Evolutionary conservation across 345 rosid species (phyloP), one percentile per base, ranked within the genome.

Genomic region (Euphorbia pulcherrima): DNA sequence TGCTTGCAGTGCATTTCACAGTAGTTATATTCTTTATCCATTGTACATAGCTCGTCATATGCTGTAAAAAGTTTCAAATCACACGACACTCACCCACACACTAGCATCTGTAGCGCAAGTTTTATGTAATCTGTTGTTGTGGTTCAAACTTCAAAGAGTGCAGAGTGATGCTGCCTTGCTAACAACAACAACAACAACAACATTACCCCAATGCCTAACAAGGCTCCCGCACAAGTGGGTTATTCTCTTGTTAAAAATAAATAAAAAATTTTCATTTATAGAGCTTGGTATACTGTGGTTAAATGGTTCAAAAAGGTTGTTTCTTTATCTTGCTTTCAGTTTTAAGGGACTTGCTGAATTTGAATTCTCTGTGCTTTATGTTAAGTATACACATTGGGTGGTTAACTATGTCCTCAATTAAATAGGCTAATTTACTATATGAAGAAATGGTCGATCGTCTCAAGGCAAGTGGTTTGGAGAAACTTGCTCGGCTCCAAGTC

Each of bases 371-470:
- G 13, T 55, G 29, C 46, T 30, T 63, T 14, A 12, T 62, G 16
- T 12, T n/a, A 14, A 35, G 21, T 37, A 8, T 75, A 39, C 60
- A 13, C 58, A 7, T 67, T n/a, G n/a, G n/a, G 35, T 64, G 72
- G 58, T 68, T 60, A 67, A 41, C 28, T 10, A 3, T 52, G 29
- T 68, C 53, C 60, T 51, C 58, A 2, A 56, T 53, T 30, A 20
- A 44, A 44, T 74, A 94, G 97, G 96, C 88, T 44, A 94, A 94
- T 83, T 81, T 85, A 24, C 91, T 91, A 33, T 91, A 91, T 77
- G 97, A 89, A 81, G 97, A 94, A 65, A 88, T 87, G 96, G 56
- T 89, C 72, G 89, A 87, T 65, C 87, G 81, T 67, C 92, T 89
- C 65, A 94, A 74, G 82, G 99, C 93, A 54, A 94, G 84, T 65